Base-by-base conservation (phyloP, 768 basidiomycete species). In the Suillus subluteus region DNA sequence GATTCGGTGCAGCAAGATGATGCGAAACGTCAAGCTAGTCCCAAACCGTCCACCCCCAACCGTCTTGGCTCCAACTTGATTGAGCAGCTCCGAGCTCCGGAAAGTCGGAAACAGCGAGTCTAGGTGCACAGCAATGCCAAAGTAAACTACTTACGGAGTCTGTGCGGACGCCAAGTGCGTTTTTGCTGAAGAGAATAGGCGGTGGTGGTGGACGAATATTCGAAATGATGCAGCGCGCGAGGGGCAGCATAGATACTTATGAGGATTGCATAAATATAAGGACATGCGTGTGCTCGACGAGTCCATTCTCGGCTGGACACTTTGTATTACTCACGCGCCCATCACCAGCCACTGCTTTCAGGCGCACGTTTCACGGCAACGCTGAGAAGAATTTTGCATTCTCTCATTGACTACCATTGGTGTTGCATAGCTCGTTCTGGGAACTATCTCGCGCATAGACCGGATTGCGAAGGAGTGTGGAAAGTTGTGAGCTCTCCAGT, bases 61-160 rank as follows among this genome's bases (percentile, higher is more conserved):
- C 62, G 44, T 32, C 54, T 35, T 48, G 9, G 21, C 54, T 54
- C 40, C 63, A 66, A 50, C 18, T 44, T 67, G 54, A 21, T 44
- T 64, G 43, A 21, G n/a, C 43, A 63, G 52, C 65, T 26, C 43
- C 37, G 37, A 37, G 37, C 37, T 43, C 55, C 38, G 32, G 13
- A 23, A 48, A 64, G 38, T 44, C n/a, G 48, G 40, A 50, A 23
- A 26, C n/a, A 26, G 9, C 62, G 37, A 37, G 43, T 44, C 54
- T 43, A 62, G 50, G 32, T 56, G 8, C 23, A 37, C 56, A 41
- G 38, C 35, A 26, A 26, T 26, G 26, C 26, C 26, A 55, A 30
- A 40, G 12, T 15, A 37, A 40, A 23, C 18, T 16, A 73, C 74
- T 72, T 58, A 76, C 75, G 59, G 35, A 41, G 68, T 62, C 52